These are phyloP conservation scores for Stephanodiscus triporus DNA, from an alignment of 108 stramenopile genomes.

Conservation along the genomic window DNA sequence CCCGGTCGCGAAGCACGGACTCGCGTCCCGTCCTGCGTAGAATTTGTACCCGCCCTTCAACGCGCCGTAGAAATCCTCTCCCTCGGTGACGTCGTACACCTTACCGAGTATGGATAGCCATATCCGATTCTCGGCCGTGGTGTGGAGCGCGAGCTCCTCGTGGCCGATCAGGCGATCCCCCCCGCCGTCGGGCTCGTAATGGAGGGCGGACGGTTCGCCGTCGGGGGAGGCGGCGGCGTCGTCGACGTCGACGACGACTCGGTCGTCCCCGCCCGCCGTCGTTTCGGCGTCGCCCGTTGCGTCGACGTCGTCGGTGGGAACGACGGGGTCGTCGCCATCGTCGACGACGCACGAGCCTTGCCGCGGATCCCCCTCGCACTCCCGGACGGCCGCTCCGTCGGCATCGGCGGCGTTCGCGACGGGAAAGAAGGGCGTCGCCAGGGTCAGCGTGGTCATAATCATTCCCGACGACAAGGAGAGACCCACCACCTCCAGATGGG, in stretches of 20 bases:
- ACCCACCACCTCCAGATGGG: too few relatives aligned
- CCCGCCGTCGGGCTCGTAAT: not conserved
- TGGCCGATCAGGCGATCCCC: not conserved
- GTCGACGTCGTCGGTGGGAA: not conserved
- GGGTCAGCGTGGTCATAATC: too few relatives aligned
- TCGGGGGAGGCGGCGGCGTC: too few relatives aligned
- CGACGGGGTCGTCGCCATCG: too few relatives aligned
- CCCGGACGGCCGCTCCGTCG: not conserved
- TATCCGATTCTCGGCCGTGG: not conserved
- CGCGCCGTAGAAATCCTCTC: constrained; percentile 21
- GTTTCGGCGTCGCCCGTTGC: not conserved
- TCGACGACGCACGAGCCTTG: not conserved
- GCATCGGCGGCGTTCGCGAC: not conserved
- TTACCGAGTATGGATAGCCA: constrained; percentile 1
- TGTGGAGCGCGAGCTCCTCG: not conserved
- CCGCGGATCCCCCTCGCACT: not conserved
- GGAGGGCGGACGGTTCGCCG: not conserved
- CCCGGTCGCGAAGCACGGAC: constrained; percentile 69
- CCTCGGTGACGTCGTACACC: constrained; percentile 2
- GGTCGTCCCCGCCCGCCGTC: not conserved
- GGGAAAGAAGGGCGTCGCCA: not conserved
- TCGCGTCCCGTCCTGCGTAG: constrained; percentile 59
- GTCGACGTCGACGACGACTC: too few relatives aligned
- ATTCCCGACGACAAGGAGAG: too few relatives aligned
- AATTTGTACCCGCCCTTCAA: constrained; percentile 41